Evolutionary conservation across 495 filamentous ascomycete genomes (phyloP), one percentile per base, ranked within the genome.

Genomic region (Penicillium psychrofluorescens): DNA sequence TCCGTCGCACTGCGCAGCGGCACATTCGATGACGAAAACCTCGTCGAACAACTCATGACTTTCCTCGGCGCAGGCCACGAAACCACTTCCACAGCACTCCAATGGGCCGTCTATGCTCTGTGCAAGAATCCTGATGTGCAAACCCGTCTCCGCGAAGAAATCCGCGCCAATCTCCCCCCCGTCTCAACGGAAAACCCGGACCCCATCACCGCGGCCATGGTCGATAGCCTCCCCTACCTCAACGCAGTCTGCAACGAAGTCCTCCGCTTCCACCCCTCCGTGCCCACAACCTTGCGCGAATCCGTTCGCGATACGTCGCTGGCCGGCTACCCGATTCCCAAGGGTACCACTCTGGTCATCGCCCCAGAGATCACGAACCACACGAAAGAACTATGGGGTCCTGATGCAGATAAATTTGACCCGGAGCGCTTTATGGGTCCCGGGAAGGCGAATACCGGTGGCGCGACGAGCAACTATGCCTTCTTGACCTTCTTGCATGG

Each of bases 21-120:
- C 33, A 78, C 48, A 4, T 95, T 94, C 59, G 75, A 70, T 27
- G 86, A 91, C 39, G 85, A 89, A 29, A 83, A 86, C 41, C 80
- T 95, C 16, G 72, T 88, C 34, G 87, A 95, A 58, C 90, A 96
- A 58, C 76, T 92, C 59, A 95, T 95, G 89, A 96, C 90, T 2
- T 95, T 96, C 70, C 80, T 95, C 3, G 85, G 83, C 1, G 90
- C 91, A 0, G 91, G 91, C 12, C 91, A 96, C 59, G 91, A 95
- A 68, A 85, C 81, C 7, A 84, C 81, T 7, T 69, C 81, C 2
- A 65, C 76, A 6, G 71, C 79, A 9, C 61, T 84, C 48, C 71
- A 71, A 38, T 85, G 81, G 81, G 71, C 77, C 7, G 51, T 78
- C 12, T 81, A 81, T 45, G 63, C 74, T 0, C 61, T 84, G 15